phyloP scores from a whole-genome alignment of 2,329 filamentous ascomycete genomes.

The Botrytis galanthina region DNA sequence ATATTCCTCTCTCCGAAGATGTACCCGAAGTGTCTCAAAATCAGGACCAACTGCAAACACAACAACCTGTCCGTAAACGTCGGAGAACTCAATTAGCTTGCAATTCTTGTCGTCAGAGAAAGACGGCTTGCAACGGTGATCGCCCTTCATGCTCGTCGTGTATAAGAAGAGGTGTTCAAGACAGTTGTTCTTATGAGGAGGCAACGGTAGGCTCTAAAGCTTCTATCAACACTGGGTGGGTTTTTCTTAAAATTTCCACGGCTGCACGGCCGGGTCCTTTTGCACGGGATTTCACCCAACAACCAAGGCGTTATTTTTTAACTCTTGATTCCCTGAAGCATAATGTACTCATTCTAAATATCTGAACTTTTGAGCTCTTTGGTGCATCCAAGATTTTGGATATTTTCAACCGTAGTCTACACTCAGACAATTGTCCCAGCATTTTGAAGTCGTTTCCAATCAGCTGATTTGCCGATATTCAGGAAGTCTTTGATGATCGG shows the following conservation, averaged over 20 bases:
- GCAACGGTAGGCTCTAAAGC: constrained; percentile 10
- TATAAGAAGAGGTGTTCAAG: constrained; percentile 18
- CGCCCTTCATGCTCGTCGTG: constrained; percentile 22
- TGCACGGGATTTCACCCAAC: no score
- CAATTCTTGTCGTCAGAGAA: constrained; percentile 23
- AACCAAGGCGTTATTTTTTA: background rate
- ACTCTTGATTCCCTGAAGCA: background rate
- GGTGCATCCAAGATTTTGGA: background rate
- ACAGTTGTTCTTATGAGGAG: constrained; percentile 23
- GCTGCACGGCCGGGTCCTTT: background rate
- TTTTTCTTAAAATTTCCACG: background rate
- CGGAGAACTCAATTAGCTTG: constrained; percentile 26
- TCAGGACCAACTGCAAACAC: background rate
- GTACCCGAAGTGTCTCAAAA: background rate
- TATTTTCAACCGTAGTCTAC: no score
- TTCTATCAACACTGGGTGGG: constrained; percentile 3
- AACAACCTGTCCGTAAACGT: constrained; percentile 20
- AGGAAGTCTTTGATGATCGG: background rate
- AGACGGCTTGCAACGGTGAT: constrained; percentile 25
- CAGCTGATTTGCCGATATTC: background rate
- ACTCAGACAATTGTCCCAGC: background rate
- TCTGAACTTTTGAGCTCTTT: background rate
- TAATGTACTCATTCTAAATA: background rate
- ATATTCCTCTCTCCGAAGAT: background rate
- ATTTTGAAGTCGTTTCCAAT: background rate